Evolutionary conservation across 192 early-diverging fungal genomes (phyloP).

Genomic region (Martensiomyces pterosporus): DNA sequence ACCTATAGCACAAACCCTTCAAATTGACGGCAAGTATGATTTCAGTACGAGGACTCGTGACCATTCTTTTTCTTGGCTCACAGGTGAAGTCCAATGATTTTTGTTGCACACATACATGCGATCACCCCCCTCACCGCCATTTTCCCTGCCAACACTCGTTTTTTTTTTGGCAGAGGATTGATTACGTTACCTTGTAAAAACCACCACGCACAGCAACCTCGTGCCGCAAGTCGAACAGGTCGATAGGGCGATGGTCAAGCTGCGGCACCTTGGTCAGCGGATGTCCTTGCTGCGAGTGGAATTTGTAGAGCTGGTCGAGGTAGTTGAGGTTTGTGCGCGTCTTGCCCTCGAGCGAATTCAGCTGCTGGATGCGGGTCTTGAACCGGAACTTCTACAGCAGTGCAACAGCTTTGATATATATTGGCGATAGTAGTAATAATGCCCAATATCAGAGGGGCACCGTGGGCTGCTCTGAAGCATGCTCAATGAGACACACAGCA

Average conservation of each 20-base stretch:
- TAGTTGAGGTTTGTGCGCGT: slow-evolving; percentile 85
- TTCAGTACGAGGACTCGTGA: too few relatives aligned
- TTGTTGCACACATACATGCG: too few relatives aligned
- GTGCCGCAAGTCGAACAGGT: slow-evolving; percentile 77
- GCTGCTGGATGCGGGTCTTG: slow-evolving; percentile 80
- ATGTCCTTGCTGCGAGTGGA: slow-evolving; percentile 75
- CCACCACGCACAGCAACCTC: slow-evolving; percentile 77
- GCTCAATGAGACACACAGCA: too few relatives aligned
- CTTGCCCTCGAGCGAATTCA: slow-evolving; percentile 89
- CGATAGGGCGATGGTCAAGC: slow-evolving; percentile 80
- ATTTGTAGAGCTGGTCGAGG: slow-evolving; percentile 85
- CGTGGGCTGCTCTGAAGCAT: too few relatives aligned
- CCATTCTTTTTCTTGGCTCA: too few relatives aligned
- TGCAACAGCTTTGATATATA: too few relatives aligned
- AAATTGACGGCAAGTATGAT: too few relatives aligned
- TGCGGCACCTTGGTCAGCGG: slow-evolving; percentile 75
- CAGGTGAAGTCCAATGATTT: too few relatives aligned
- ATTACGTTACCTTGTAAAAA: slow-evolving; percentile 52
- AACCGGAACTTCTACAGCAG: slow-evolving; percentile 82
- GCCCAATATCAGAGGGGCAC: too few relatives aligned
- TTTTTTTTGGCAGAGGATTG: background rate
- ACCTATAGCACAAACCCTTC: too few relatives aligned
- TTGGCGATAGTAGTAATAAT: too few relatives aligned
- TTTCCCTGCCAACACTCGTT: background rate
- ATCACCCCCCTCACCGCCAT: too few relatives aligned